Base-by-base conservation (phyloP, 106 monocot species). In the Chionographis japonica region DNA sequence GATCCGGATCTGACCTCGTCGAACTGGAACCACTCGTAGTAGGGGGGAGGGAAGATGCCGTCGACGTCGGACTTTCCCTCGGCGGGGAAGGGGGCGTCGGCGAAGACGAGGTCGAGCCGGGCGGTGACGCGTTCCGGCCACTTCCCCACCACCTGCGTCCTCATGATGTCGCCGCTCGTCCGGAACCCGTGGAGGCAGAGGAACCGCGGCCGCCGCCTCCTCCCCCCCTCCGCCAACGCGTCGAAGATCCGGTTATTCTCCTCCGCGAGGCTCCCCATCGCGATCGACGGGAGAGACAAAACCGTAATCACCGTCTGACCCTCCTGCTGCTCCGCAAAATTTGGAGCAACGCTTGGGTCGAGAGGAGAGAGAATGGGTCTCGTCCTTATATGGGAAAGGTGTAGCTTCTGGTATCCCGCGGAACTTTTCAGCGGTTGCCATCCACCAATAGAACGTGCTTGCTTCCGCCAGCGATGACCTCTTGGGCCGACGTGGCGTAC, bases 11-110 rank as follows among this genome's bases (percentile, higher is more conserved):
- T 6, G 4, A 91, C 95, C 91, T 91, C 74, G 66, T 81, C 75
- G 73, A 91, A 91, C 61, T 91, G 95, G 79, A 86, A 91, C 95
- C 95, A 95, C 83, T 95, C 95, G 84, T 86, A 91, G 56, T 88
- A 95, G 27, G 91, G 95, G 6, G 91, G 88, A 49, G 66, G 62
- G 71, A 95, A 95, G 70, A 95, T 81, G 17, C 88, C 91, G 11
- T 95, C 95, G 40, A 95, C 95, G 4, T 91, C 91, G 62, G 95
- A 95, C 41, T 88, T 91, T 13, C 95, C 91, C 69, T 77, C 81
- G 16, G 79, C 83, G 9, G 83, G 86, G 70, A 83, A 88, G 4
- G 85, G 88, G 3, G 84, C 95, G 73, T 95, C 91, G 73, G 88
- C 77, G 75, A 95, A 95, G 65, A 95, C 63, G 65, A 95, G 76